phyloP scores from a whole-genome alignment of 192 early-diverging fungal genomes.

The Haplosporangium gracile region DNA sequence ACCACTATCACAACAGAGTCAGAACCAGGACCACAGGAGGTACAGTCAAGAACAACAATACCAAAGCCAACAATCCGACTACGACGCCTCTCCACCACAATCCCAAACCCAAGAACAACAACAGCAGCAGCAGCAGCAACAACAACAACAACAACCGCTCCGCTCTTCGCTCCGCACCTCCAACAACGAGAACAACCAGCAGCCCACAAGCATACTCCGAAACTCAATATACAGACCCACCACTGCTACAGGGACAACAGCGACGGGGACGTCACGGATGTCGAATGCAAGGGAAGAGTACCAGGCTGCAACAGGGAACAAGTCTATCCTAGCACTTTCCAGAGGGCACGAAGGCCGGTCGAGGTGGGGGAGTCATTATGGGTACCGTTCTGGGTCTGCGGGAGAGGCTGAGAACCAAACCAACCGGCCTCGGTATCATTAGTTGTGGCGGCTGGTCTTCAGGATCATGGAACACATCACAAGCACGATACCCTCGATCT shows the following conservation, averaged over 20 bases:
- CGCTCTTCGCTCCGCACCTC: background rate
- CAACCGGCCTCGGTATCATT: constrained; percentile 36
- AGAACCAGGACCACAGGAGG: constrained; percentile 14
- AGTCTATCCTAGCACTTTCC: constrained; percentile 26
- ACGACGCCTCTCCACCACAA: background rate
- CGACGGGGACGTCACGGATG: background rate
- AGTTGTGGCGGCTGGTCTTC: background rate
- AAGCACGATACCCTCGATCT: too few species aligned
- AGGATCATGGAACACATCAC: too few species aligned
- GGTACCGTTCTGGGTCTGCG: background rate
- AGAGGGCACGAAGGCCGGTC: constrained; percentile 11
- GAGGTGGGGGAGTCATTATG: constrained; percentile 21
- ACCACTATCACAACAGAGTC: background rate
- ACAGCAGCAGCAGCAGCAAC: background rate
- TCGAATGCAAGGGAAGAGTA: constrained; percentile 44
- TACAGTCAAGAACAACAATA: constrained; percentile 9
- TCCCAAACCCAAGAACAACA: background rate
- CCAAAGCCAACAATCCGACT: constrained; percentile 5
- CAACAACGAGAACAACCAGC: background rate
- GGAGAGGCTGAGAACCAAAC: constrained; percentile 11
- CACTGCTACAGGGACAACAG: background rate
- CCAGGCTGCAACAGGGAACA: constrained; percentile 24
- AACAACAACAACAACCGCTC: constrained; percentile 10
- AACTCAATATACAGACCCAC: constrained; percentile 14
- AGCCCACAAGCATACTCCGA: background rate